Conservation (phyloP, 306 rosid species). For the Rosa multiflora region DNA sequence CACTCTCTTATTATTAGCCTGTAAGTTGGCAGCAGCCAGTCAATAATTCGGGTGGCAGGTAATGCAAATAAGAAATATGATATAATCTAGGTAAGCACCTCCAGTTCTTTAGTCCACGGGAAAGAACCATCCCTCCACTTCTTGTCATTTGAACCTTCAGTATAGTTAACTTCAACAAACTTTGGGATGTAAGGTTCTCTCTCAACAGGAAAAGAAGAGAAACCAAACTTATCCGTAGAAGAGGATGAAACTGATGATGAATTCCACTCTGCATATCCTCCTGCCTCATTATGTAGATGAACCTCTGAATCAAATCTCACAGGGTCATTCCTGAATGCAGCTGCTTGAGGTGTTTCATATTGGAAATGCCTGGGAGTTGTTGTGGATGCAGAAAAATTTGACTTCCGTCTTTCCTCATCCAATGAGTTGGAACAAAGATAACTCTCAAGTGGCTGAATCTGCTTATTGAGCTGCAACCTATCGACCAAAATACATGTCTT, state of each 20-base stretch:
- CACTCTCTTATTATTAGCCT: conserved; percentile 90
- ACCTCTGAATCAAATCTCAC: conserved; percentile 51
- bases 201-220: conserved; percentile 60
- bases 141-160: conserved; percentile 82
- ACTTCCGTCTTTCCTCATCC: conserved; percentile 67
- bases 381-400: conserved; percentile 62
- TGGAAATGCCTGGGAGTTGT: conserved; percentile 54
- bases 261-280: conserved; percentile 39
- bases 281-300: conserved; percentile 48
- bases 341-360: conserved; percentile 72
- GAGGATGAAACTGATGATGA: conserved; percentile 46
- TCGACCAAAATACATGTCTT: conserved; percentile 19
- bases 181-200: conserved; percentile 84
- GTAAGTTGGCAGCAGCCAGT: conserved; percentile 24
- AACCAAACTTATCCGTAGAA: conserved; percentile 47
- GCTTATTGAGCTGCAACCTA: conserved; percentile 86
- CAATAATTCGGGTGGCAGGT: conserved; percentile 21
- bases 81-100: conserved; percentile 53
- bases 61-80: conserved; percentile 23
- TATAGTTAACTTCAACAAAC: conserved; percentile 75
- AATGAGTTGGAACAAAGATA: conserved; percentile 46
- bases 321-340: conserved; percentile 44
- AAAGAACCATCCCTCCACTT: conserved; percentile 74
- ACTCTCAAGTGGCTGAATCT: conserved; percentile 77
- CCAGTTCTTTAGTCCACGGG: conserved; percentile 77